phyloP scores from a whole-genome alignment of 805 yeast genomes.

The Spathaspora boniae region DNA sequence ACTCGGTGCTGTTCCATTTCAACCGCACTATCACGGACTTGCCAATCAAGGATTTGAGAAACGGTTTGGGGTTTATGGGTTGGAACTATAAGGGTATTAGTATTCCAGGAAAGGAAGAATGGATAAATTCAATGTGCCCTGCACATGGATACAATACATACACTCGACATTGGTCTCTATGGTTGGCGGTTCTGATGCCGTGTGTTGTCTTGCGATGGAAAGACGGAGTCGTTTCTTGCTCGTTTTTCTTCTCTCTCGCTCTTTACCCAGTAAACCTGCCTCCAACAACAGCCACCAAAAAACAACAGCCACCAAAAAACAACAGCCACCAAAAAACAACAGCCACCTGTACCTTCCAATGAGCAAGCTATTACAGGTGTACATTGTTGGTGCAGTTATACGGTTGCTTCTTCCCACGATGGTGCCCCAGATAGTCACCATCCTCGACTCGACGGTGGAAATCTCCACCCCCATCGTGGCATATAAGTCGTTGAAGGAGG shows the following conservation, averaged over 20 bases:
- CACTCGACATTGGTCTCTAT: constrained; percentile 7
- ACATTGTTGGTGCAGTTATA: constrained; percentile 26
- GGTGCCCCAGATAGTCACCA: constrained; percentile 26
- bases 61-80: constrained; percentile 91
- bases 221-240: not conserved
- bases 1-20: constrained; percentile 89
- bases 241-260: not conserved
- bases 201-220: not conserved
- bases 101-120: too few species aligned
- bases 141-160: constrained; percentile 3
- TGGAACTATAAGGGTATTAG: constrained; percentile 29
- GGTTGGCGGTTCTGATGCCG: not conserved
- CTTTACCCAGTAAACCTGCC: not conserved
- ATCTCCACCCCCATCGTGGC: constrained; percentile 74
- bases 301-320: not conserved
- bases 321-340: not conserved
- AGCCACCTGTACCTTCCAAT: constrained; percentile 11
- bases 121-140: not conserved
- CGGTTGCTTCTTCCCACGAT: constrained; percentile 34
- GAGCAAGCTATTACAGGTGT: constrained; percentile 21
- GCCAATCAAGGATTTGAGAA: constrained; percentile 69
- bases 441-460: constrained; percentile 45
- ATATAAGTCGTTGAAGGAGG: constrained; percentile 45
- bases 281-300: not conserved
- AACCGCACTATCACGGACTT: constrained; percentile 70